Percentiles rank a stretch among this genome's conserved stretches.
Conservation (phyloP, 352 stramenopile genomes). For the Globisporangium perplexum region DNA sequence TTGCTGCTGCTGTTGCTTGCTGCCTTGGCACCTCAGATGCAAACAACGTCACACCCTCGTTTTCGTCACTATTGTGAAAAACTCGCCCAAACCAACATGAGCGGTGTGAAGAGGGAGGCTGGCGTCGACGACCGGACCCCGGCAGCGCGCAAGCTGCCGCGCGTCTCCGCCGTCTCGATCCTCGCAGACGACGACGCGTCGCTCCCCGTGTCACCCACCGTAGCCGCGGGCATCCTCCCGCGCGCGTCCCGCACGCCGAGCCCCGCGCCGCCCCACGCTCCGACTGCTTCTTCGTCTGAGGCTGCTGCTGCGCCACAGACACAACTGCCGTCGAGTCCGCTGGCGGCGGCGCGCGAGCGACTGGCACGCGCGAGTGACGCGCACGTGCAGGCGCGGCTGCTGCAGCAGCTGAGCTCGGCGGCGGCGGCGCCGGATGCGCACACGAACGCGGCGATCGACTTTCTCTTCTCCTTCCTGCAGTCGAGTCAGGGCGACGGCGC, state of each 20-base stretch:
- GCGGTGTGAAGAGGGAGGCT: background rate
- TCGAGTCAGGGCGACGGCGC: conserved; percentile 32
- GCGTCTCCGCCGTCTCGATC: background rate
- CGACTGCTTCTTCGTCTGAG: background rate
- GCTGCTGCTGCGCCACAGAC: background rate
- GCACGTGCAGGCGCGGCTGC: conserved; percentile 57
- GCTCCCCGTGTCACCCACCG: conserved; percentile 7
- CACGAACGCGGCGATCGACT: conserved; percentile 66
- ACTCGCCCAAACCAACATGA: background rate
- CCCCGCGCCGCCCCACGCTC: background rate
- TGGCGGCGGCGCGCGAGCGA: conserved; percentile 34
- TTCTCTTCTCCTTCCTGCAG: conserved; percentile 76
- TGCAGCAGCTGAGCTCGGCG: conserved; percentile 47
- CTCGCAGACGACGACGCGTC: background rate
- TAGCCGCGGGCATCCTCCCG: conserved; percentile 10
- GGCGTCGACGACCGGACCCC: background rate
- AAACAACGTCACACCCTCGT: too few relatives aligned
- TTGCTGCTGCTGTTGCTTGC: too few relatives aligned
- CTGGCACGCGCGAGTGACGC: conserved; percentile 34
- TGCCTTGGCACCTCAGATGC: too few relatives aligned
- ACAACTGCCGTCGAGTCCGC: conserved; percentile 19
- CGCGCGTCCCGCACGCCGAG: background rate
- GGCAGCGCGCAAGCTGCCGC: conserved; percentile 3
- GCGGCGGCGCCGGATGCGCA: conserved; percentile 36
- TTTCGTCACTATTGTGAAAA: too few relatives aligned